These are phyloP conservation scores for Phytophthora meadii DNA, from an alignment of 352 stramenopile species.

Conservation along the genomic window DNA sequence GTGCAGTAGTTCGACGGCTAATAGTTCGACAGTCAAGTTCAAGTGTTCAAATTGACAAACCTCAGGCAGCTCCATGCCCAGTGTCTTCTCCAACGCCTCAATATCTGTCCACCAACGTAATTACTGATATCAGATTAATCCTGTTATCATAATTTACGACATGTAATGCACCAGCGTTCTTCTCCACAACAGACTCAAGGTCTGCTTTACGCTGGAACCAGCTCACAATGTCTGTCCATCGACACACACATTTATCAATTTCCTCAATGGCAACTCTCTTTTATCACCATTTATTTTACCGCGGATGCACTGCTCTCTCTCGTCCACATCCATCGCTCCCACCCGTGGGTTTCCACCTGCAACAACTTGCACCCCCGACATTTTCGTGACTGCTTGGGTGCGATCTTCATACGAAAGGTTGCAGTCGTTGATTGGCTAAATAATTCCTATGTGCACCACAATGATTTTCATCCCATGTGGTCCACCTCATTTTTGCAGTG, in stretches of 20 bases:
- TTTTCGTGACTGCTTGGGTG: conserved; percentile 23
- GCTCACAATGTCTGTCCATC: conserved; percentile 71
- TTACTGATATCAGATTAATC: not conserved
- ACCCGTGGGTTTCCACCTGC: conserved; percentile 73
- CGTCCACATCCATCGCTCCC: conserved; percentile 82
- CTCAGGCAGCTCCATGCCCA: conserved; percentile 67
- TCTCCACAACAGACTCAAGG: conserved; percentile 54
- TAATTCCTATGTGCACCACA: not conserved
- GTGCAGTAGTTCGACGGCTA: not conserved
- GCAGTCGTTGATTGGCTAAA: conserved; percentile 34
- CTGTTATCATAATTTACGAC: not conserved
- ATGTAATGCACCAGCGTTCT: conserved; percentile 42
- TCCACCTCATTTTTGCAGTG: not conserved
- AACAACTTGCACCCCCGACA: conserved; percentile 82
- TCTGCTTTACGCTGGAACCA: conserved; percentile 86
- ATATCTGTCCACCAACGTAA: conserved; percentile 54
- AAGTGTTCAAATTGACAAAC: conserved; percentile 20
- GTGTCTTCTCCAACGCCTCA: conserved; percentile 71
- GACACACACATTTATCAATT: not conserved
- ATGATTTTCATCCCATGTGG: not conserved
- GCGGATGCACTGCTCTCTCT: conserved; percentile 84
- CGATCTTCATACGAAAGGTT: conserved; percentile 42
- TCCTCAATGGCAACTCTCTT: too few relatives aligned
- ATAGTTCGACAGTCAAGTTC: too few relatives aligned
- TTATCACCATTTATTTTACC: conserved; percentile 48